A percentile compares a stretch with the other conserved stretches of the same genome.
These are phyloP conservation scores for Deuterostichococcus epilithicus DNA, from an alignment of 139 green algal species.

Conservation along the genomic window DNA sequence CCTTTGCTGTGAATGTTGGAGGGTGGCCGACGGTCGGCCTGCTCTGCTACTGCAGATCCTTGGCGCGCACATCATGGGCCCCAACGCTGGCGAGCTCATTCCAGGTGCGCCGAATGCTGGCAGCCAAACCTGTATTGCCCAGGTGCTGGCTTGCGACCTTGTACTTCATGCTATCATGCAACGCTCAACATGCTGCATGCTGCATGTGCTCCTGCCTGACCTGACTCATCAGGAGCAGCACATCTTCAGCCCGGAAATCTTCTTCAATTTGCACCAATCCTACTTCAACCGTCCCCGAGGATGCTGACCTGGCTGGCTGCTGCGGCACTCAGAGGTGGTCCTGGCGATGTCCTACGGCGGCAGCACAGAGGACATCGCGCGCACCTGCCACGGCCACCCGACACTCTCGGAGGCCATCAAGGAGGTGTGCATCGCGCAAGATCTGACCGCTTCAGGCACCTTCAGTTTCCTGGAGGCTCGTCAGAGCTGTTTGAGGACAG, in stretches of 20 bases:
- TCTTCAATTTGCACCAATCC: not conserved
- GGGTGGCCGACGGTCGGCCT: too few species aligned
- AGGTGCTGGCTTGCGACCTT: too few species aligned
- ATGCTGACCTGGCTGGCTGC: too few species aligned
- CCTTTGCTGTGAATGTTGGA: too few species aligned
- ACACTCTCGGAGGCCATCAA: conserved; percentile 96
- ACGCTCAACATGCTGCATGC: too few species aligned
- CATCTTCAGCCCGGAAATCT: not conserved
- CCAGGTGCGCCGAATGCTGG: not conserved
- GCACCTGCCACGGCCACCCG: conserved; percentile 96
- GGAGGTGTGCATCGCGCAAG: conserved; percentile 84
- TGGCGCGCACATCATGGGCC: conserved; percentile 92
- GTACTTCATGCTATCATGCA: too few species aligned
- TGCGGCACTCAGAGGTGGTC: not conserved
- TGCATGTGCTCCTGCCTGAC: conserved; percentile 11
- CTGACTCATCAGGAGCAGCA: not conserved
- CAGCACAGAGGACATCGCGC: conserved; percentile 88
- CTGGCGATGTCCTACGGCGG: conserved; percentile 95
- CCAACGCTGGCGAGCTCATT: conserved; percentile 85
- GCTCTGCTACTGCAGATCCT: conserved; percentile 76
- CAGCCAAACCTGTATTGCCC: not conserved
- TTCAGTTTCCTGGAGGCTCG: too few species aligned
- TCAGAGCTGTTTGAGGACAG: too few species aligned
- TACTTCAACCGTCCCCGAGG: too few species aligned
- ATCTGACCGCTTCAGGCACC: too few species aligned